Base-by-base conservation (phyloP, 1,284 basidiomycete genomes). In the Heterobasidion occidentale region DNA sequence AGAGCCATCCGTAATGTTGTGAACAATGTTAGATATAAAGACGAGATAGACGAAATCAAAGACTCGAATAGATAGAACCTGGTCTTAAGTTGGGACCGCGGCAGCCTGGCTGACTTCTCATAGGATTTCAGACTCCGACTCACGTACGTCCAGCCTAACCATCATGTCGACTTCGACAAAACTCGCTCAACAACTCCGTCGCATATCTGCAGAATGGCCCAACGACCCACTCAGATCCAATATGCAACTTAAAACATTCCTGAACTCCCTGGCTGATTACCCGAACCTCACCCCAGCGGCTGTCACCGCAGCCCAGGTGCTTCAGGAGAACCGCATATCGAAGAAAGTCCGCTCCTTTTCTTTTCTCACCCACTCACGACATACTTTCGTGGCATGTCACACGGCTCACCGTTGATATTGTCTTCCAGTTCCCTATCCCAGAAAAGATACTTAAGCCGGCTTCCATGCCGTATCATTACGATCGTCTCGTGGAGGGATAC, bases 201-300 rank as follows among this genome's bases (percentile, higher is more conserved):
- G 68, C 12, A 76, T 88, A 53, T 83, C 84, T 1, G 63, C 73
- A 56, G 64, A 70, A 51, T 90, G 88, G 86, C 77, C 79, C 8
- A 71, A 69, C 33, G 88, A 90, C 62, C 86, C 86, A 1, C 86
- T 90, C 65, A 76, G 88, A 3, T 86, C 86, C 0, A 84, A 87
- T 61, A 65, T 90, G 4, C 88, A 90, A 69, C 75, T 90, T 34
- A 80, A 78, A 58, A 76, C 67, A 0, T 83, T 90, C 62, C 72
- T 90, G 45, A 68, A 76, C 20, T 82, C 86, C 0, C 75, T 90
- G 54, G 75, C 86, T 1, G 70, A 76, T 0, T 88, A 90, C 61
- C 88, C 88, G 1, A 79, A 75, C 47, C 76, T 90, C 44, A 83
- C 84, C 1, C 71, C 76, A 2, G 67, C 73, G 52, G 80, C 84